Evolutionary conservation across 768 basidiomycete genomes (phyloP), one percentile per base, ranked within the genome.

Genomic region (Lentinula boryana): DNA sequence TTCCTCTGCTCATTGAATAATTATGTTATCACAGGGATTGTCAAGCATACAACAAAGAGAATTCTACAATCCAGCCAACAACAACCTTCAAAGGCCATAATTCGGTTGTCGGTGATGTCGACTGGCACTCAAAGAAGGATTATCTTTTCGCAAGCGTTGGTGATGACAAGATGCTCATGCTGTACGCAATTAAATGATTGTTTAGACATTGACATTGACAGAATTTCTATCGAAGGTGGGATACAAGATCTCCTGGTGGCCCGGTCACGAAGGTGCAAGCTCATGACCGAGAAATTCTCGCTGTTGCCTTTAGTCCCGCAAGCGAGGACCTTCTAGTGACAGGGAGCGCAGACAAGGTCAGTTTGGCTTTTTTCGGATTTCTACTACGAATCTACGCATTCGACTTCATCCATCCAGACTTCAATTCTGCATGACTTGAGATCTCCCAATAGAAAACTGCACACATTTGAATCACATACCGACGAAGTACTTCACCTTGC

Each of bases 41-140:
- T 43, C 93, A 92, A 68, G 85, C 88, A 0, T 99, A 95, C 72
- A 81, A 87, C 33, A 94, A 91, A 70, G 79, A 79, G 44, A 91
- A 88, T 64, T 79, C 79, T 9, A 82, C 85, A 4, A 80, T 98
- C n/a, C 92, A 97, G 63, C 95, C 97, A 15, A 78, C 91, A 2
- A 84, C 78, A 50, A 80, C 89, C 23, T 99, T 91, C 78, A 83
- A 83, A 66, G 96, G 95, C 0, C 97, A 99, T 70, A 87, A 87
- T 0, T 89, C 93, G 21, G 86, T 95, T 38, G 97, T 99, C 56
- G 95, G 94, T 35, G 97, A 99, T 69, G 95, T 99, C 5, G 95
- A 97, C 67, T 99, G 97, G 97, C 89, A 96, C 72, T 78, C 86
- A 1, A 84, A 80, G 4, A 79, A 88, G 67, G 92, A 93, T 62